Conservation (phyloP, 257 asterid species). For the Solanum arcanum region DNA sequence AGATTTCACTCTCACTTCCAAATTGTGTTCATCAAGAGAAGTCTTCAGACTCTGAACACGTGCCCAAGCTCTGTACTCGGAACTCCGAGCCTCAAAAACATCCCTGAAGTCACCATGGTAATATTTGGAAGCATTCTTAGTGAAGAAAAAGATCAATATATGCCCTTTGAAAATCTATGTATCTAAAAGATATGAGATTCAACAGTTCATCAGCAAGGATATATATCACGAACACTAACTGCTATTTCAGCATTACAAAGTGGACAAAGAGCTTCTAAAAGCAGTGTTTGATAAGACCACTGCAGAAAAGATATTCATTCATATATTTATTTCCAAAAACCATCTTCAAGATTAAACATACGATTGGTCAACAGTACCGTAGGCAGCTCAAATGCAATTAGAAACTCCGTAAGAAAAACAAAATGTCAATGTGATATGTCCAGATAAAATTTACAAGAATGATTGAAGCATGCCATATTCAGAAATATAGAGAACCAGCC, state of each 20-base stretch:
- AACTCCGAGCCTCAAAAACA: conserved; percentile 59
- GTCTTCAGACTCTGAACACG: conserved; percentile 63
- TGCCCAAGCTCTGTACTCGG: conserved; percentile 87
- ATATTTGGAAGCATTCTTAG: not conserved
- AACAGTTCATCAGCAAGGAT: not conserved
- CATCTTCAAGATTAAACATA: not conserved
- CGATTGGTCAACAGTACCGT: not conserved
- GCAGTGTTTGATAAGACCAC: not conserved
- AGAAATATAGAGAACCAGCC: not conserved
- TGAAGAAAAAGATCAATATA: not conserved
- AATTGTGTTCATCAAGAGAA: conserved; percentile 74
- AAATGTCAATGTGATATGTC: not conserved
- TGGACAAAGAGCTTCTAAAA: not conserved
- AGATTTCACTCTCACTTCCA: conserved; percentile 83
- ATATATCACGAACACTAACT: not conserved
- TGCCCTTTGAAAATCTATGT: not conserved
- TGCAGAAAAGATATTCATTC: not conserved
- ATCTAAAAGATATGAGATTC: not conserved
- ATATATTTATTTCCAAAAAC: not conserved
- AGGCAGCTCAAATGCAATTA: not conserved
- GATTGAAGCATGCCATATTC: not conserved
- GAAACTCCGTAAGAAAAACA: not conserved
- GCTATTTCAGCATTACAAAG: not conserved
- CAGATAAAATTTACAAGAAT: not conserved
- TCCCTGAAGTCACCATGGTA: conserved; percentile 45